These are phyloP conservation scores for Metschnikowia continentalis DNA, from an alignment of 805 yeast genomes.

Conservation along the genomic window DNA sequence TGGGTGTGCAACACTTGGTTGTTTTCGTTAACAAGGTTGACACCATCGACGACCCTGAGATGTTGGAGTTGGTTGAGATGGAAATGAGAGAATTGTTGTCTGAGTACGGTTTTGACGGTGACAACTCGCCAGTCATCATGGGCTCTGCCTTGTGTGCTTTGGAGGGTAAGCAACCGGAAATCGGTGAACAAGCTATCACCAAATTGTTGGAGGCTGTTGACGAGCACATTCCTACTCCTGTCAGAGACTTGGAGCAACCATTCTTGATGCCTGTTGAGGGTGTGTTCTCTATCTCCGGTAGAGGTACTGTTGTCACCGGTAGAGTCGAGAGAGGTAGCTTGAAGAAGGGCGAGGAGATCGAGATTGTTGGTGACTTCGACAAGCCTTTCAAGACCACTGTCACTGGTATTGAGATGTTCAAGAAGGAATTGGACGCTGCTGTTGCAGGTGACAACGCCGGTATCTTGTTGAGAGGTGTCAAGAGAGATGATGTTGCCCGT, in stretches of 20 bases:
- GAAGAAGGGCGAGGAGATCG: constrained; percentile 98
- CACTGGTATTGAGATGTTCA: constrained; percentile 99
- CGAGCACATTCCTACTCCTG: constrained; percentile 92
- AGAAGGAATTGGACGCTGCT: constrained; percentile 95
- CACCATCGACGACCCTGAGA: constrained; percentile 96
- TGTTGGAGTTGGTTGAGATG: constrained; percentile 99
- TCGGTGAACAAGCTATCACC: constrained; percentile 80
- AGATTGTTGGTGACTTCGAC: constrained; percentile 88
- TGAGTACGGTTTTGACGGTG: constrained; percentile 96
- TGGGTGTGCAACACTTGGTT: constrained; percentile 96
- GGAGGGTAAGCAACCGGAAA: constrained; percentile 83
- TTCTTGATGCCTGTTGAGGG: constrained; percentile 97
- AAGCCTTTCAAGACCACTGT: constrained; percentile 89
- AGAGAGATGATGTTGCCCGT: constrained; percentile 94
- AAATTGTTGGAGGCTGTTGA: constrained; percentile 90
- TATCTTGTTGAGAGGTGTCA: constrained; percentile 93
- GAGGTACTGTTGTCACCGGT: constrained; percentile 99
- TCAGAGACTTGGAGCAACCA: constrained; percentile 92
- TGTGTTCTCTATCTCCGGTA: constrained; percentile 96
- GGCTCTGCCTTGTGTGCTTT: constrained; percentile 98
- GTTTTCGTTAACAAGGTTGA: constrained; percentile 98
- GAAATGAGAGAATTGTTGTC: constrained; percentile 96
- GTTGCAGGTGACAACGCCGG: constrained; percentile 99
- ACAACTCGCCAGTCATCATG: constrained; percentile 95
- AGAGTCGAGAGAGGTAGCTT: constrained; percentile 97